phyloP scores from a whole-genome alignment of 176 grass and related monocot species.

The Eragrostis curvula region DNA sequence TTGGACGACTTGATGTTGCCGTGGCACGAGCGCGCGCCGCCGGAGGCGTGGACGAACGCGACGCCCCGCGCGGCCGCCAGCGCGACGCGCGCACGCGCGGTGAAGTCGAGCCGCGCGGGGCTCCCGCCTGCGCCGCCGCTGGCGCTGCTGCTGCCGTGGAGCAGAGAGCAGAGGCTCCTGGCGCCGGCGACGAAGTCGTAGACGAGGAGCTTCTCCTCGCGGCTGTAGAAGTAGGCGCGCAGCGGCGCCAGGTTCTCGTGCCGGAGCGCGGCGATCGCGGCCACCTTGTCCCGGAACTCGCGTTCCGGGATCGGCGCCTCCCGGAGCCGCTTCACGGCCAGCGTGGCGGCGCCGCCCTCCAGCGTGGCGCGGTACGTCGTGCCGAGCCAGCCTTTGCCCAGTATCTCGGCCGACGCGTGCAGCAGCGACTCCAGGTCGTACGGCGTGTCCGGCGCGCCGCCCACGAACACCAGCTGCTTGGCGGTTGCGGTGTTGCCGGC shows the following conservation, averaged over 20 bases:
- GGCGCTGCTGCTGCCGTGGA: conserved; percentile 54
- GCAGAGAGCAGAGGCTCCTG: conserved; percentile 62
- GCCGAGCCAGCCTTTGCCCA: conserved; percentile 82
- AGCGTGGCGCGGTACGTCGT: conserved; percentile 87
- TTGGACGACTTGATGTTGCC: conserved; percentile 95
- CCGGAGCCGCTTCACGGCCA: conserved; percentile 73
- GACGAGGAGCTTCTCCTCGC: conserved; percentile 82
- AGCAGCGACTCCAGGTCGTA: conserved; percentile 86
- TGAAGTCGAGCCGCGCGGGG: conserved; percentile 52
- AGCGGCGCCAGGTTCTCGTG: conserved; percentile 60
- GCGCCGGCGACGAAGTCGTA: conserved; percentile 61
- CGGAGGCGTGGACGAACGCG: conserved; percentile 66
- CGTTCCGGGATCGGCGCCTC: conserved; percentile 60
- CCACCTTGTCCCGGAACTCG: conserved; percentile 63
- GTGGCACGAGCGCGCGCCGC: conserved; percentile 53
- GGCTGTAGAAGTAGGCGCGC: conserved; percentile 82
- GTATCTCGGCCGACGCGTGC: conserved; percentile 76
- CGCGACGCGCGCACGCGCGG: conserved; percentile 55
- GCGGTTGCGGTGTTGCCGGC: not conserved
- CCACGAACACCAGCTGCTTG: conserved; percentile 77
- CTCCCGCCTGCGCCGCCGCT: conserved; percentile 29
- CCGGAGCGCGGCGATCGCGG: conserved; percentile 54
- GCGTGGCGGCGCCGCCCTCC: conserved; percentile 53
- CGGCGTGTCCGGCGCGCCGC: conserved; percentile 31
- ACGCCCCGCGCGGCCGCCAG: conserved; percentile 65